Evolutionary conservation across 176 grass and related monocot species (phyloP), one percentile per base, ranked within the genome.

Genomic region (Oryza glumipatula): DNA sequence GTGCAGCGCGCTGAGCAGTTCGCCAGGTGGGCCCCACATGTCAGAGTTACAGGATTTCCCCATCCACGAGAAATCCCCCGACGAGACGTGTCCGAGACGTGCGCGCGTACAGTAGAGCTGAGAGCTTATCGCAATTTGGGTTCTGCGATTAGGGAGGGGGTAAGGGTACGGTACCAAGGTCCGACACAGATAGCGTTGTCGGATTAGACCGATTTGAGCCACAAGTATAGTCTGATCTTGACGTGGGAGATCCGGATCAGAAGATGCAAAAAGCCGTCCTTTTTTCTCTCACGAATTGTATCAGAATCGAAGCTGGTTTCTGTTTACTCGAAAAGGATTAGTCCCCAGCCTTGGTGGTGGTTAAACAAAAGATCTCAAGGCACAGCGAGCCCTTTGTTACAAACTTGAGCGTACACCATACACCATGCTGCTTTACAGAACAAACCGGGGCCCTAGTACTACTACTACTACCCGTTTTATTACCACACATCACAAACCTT

Each of bases 1-100:
- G 82, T 76, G 79, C 35, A 35, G 33, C 48, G 19, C 48, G 23
- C 35, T 38, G 65, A 26, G 19, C 66, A 86, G 63, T 52, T 38
- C 16, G 16, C 17, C 51, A 21, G 54, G 54, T 58, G 54, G 54
- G 8, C 58, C n/a, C 58, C 58, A 0, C 3, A 11, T 11, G 58
- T 4, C 58, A 63, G n/a, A 10, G 21, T 63, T 23, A 1, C 21
- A n/a, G 17, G 58, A 63, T 63, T 11, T 11, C 58, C 21, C 17
- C 58, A 9, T 63, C 58, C n/a, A 63, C 58, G 58, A 49, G 47
- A 49, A 49, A 49, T 14, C 47, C 47, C 47, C 12, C 43, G 12
- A 49, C 47, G 47, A 58, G 54, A 58, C n/a, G 19, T 9, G 54
- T n/a, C 21, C 54, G 54, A 22, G 58, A 63, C n/a, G 58, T 63